phyloP scores from a whole-genome alignment of 1,139 yeast genomes.

The Kazachstania sp. region DNA sequence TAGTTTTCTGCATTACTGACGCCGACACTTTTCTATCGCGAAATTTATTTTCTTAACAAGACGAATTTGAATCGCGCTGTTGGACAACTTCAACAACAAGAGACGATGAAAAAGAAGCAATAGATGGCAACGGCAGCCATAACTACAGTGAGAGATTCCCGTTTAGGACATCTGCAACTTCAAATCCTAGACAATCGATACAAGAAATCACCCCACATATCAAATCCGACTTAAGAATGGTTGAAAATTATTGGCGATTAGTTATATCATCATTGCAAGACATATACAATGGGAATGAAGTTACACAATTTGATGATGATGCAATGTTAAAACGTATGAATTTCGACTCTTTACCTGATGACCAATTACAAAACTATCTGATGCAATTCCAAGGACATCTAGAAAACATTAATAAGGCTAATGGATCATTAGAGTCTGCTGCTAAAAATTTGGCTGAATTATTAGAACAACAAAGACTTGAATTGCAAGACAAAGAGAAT shows the following conservation, averaged over 20 bases:
- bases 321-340: slow-evolving; percentile 30
- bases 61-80: too few species aligned
- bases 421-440: slow-evolving; percentile 36
- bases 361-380: slow-evolving; percentile 37
- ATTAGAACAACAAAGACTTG: slow-evolving; percentile 15
- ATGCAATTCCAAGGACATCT: slow-evolving; percentile 44
- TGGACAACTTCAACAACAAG: too few species aligned
- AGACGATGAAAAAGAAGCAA: too few species aligned
- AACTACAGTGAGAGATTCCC: too few species aligned
- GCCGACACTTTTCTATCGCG: too few species aligned
- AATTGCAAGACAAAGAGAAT: not conserved
- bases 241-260: slow-evolving; percentile 58
- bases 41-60: too few species aligned
- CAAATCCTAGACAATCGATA: too few species aligned
- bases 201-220: too few species aligned
- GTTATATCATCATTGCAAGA: slow-evolving; percentile 61
- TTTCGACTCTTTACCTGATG: slow-evolving; percentile 29
- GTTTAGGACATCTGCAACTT: too few species aligned
- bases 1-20: too few species aligned
- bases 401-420: slow-evolving; percentile 50
- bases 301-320: slow-evolving; percentile 43
- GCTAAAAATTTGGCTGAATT: slow-evolving; percentile 28
- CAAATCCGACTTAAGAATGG: slow-evolving; percentile 2
- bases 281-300: slow-evolving; percentile 53
- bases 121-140: too few species aligned